Percentiles rank a stretch among this genome's conserved stretches.
Conservation (phyloP, 2,329 filamentous ascomycete species). For the Dactylellina leptospora region DNA sequence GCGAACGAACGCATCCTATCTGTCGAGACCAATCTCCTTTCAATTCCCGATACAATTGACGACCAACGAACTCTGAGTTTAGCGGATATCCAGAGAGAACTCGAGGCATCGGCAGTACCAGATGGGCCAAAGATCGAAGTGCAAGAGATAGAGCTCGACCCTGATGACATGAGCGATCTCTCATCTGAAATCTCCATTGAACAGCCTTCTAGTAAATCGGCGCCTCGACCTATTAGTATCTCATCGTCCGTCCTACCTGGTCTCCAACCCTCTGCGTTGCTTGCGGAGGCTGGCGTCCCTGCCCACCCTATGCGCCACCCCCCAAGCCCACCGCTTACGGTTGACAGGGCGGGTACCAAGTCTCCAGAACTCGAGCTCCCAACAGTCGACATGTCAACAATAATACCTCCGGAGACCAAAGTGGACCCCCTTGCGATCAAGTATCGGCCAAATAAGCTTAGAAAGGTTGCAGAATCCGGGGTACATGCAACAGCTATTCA, state of each 20-base stretch:
- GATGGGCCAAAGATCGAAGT: constrained; percentile 40
- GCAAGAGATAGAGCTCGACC: constrained; percentile 61
- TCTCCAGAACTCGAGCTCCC: constrained; percentile 41
- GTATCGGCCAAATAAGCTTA: constrained; percentile 34
- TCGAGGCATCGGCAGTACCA: constrained; percentile 36
- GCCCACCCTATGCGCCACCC: constrained; percentile 58
- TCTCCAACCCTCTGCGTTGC: constrained; percentile 54
- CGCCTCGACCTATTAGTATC: constrained; percentile 48
- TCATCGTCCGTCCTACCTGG: constrained; percentile 48
- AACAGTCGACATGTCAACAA: constrained; percentile 44
- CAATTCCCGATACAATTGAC: constrained; percentile 49
- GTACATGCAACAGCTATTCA: constrained; percentile 65
- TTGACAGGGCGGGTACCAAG: constrained; percentile 49
- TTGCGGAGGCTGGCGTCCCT: constrained; percentile 57
- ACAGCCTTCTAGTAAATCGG: constrained; percentile 51
- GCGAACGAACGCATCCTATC: constrained; percentile 44
- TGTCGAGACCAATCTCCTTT: constrained; percentile 32
- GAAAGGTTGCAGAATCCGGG: constrained; percentile 32
- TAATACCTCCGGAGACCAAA: constrained; percentile 46
- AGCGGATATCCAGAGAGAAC: constrained; percentile 38
- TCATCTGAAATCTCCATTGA: constrained; percentile 71
- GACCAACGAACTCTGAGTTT: constrained; percentile 40
- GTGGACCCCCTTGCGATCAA: constrained; percentile 43
- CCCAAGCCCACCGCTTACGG: constrained; percentile 56
- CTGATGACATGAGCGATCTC: constrained; percentile 66